Evolutionary conservation across 306 rosid genomes (phyloP), one percentile per base, ranked within the genome.

Genomic region (Sicyos baderoa): DNA sequence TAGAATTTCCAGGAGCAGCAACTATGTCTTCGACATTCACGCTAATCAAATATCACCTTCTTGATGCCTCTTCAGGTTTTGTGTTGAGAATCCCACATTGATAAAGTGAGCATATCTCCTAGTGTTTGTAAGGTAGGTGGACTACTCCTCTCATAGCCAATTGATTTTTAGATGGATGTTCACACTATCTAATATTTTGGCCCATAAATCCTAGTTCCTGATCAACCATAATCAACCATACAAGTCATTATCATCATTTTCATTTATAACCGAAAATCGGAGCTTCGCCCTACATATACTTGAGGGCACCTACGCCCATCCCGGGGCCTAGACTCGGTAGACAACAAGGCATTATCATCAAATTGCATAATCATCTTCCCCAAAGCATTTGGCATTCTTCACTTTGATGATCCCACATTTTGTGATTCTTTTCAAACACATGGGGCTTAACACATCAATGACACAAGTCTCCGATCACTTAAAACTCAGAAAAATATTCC

Each of bases 381-480:
- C 3, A 42, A 64, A 64, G 32, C 16, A 42, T 42, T 64, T 44
- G 35, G 12, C 22, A 42, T 32, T 19, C 22, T 45, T 44, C 52
- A 44, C 6, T 42, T 18, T 40, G 16, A 60, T 60, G 66, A 19
- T 42, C 10, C 17, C 54, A 45, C 40, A 65, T 65, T 21, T 16
- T 45, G 40, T 15, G 16, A 21, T 13, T 23, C 37, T 45, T 65
- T 14, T 65, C 12, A 65, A 65, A 45, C 35, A 21, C 10, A 63
- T 42, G 69, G 27, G 52, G 69, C 17, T 65, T 14, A 47, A 65
- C 13, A 65, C 19, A 65, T 14, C 54, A 3, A 21, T 65, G 54
- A 7, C 12, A 64, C 7, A 22, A 14, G 19, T 45, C 14, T 22
- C 17, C 51, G 14, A 21, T 44, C 49, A 62, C 25, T 62, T 37